Conservation (phyloP, 441 rosid species). For the Eutrema salsugineum region DNA sequence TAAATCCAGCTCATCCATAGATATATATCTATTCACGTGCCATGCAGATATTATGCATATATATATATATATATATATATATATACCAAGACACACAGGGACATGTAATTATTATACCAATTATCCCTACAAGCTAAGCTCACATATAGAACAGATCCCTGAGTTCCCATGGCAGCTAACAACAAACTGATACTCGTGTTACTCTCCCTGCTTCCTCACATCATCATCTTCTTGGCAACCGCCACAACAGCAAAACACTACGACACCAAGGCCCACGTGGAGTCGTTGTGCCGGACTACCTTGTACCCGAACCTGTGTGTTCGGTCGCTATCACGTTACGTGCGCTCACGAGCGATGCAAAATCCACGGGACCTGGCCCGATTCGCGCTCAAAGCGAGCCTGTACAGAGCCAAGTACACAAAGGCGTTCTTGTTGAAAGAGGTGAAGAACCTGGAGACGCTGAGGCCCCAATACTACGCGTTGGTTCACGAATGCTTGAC, state of each 20-base stretch:
- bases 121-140: neutral
- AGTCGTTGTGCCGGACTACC: slow-evolving; percentile 50
- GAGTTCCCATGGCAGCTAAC: slow-evolving; percentile 19
- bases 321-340: slow-evolving; percentile 44
- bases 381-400: slow-evolving; percentile 57
- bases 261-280: slow-evolving; percentile 35
- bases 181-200: slow-evolving; percentile 13
- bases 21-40: slow-evolving; percentile 22
- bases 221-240: slow-evolving; percentile 9
- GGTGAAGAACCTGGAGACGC: slow-evolving; percentile 33
- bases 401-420: slow-evolving; percentile 47
- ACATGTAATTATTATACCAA: neutral
- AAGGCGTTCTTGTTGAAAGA: slow-evolving; percentile 56
- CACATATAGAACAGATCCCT: neutral
- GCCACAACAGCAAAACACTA: slow-evolving; percentile 17
- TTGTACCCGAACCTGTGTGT: slow-evolving; percentile 54
- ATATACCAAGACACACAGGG: neutral
- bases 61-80: neutral
- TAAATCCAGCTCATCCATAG: slow-evolving; percentile 29
- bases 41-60: slow-evolving; percentile 12
- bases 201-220: slow-evolving; percentile 15
- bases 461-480: slow-evolving; percentile 41
- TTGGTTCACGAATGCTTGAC: slow-evolving; percentile 55
- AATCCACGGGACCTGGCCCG: slow-evolving; percentile 57
- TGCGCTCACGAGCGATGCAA: slow-evolving; percentile 35